Evolutionary conservation across 1,284 basidiomycete genomes (phyloP).

Genomic region (Tylopilus sp.): DNA sequence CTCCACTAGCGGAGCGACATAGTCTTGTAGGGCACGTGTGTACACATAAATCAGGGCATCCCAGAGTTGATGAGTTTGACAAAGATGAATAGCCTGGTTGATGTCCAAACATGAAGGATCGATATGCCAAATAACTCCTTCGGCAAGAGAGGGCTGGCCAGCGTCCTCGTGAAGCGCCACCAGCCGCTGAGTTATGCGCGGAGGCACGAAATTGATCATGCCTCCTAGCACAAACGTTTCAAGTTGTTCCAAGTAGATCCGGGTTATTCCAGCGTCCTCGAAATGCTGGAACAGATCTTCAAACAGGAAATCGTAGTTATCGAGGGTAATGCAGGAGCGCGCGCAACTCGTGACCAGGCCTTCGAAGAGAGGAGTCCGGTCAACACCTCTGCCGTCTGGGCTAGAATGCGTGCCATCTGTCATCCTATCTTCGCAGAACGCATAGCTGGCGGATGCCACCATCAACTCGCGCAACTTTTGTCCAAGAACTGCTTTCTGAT

Average conservation of each 20-base stretch:
- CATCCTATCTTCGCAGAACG: constrained; percentile 94
- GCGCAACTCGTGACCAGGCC: constrained; percentile 80
- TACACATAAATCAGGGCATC: constrained; percentile 96
- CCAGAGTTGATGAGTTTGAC: constrained; percentile 79
- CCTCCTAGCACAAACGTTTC: constrained; percentile 83
- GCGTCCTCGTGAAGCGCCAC: constrained; percentile 76
- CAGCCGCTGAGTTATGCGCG: constrained; percentile 83
- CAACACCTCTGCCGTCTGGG: constrained; percentile 84
- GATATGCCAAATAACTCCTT: constrained; percentile 94
- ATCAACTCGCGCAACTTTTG: constrained; percentile 80
- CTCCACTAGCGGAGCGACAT: constrained; percentile 85
- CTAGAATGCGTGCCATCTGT: constrained; percentile 83
- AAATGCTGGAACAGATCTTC: constrained; percentile 92
- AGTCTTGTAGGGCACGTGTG: constrained; percentile 85
- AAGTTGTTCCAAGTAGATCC: constrained; percentile 84
- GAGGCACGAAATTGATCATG: constrained; percentile 72
- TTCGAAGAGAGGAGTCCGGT: constrained; percentile 88
- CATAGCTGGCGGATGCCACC: constrained; percentile 82
- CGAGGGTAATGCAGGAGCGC: constrained; percentile 77
- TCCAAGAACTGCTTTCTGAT: constrained; percentile 67
- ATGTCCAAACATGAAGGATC: constrained; percentile 90
- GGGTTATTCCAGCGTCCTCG: constrained; percentile 78
- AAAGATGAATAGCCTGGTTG: constrained; percentile 87
- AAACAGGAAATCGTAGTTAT: constrained; percentile 83
- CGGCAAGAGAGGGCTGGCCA: constrained; percentile 72